These are phyloP conservation scores for Pistacia atlantica DNA, from an alignment of 345 rosid species.

Conservation along the genomic window DNA sequence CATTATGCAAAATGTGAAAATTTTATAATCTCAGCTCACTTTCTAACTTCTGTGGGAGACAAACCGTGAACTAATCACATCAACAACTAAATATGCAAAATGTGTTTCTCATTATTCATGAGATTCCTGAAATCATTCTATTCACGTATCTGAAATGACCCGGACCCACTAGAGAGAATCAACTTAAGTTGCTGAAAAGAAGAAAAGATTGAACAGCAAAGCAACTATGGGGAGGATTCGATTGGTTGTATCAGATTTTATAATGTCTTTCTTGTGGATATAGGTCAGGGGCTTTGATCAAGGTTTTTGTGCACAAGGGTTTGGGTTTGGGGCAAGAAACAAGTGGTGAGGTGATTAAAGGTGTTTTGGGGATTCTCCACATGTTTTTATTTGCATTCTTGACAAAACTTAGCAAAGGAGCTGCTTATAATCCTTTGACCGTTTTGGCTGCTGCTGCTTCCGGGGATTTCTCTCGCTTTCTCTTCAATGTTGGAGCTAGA, in stretches of 20 bases:
- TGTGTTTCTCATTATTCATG: too few relatives aligned
- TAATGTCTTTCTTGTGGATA: constrained; percentile 69
- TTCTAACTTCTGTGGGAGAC: too few relatives aligned
- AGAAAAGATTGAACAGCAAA: too few relatives aligned
- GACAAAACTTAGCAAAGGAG: constrained; percentile 61
- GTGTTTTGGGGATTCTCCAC: constrained; percentile 37
- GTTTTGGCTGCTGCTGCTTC: constrained; percentile 61
- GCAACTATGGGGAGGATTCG: neutral
- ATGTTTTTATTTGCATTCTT: constrained; percentile 73
- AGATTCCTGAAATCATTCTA: too few relatives aligned
- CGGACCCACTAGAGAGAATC: too few relatives aligned
- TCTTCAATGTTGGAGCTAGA: constrained; percentile 60
- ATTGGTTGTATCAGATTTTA: constrained; percentile 54
- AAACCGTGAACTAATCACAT: too few relatives aligned
- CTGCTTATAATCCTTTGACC: constrained; percentile 67
- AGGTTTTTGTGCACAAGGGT: constrained; percentile 49
- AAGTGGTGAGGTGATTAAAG: constrained; percentile 43
- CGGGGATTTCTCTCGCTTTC: constrained; percentile 54
- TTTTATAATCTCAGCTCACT: too few relatives aligned
- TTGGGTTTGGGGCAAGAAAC: constrained; percentile 49
- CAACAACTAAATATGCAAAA: too few relatives aligned
- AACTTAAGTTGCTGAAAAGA: too few relatives aligned
- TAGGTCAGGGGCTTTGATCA: constrained; percentile 72
- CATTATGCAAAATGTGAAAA: too few relatives aligned
- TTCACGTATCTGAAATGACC: too few relatives aligned